These are phyloP conservation scores for Hypoxylon sp. DNA, from an alignment of 2,329 filamentous ascomycete species.

Conservation along the genomic window DNA sequence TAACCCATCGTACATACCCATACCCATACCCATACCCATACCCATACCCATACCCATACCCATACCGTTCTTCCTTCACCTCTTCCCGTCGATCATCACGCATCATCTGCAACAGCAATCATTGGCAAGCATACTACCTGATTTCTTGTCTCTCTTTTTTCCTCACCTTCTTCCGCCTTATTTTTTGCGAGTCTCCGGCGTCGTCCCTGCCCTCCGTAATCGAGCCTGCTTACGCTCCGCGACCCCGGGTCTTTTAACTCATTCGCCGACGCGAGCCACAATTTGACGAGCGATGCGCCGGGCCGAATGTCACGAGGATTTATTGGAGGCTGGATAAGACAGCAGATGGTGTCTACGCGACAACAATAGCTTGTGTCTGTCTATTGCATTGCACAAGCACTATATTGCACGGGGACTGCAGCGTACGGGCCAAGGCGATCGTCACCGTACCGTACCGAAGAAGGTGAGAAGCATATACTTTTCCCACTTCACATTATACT, in stretches of 20 bases:
- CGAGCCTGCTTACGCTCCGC: conserved; percentile 9
- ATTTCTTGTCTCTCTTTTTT: conserved; percentile 21
- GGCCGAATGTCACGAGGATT: conserved; percentile 47
- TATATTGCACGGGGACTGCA: conserved; percentile 16
- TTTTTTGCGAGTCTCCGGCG: neutral
- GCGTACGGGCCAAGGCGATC: conserved; percentile 30
- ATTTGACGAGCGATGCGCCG: conserved; percentile 50
- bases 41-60: too few relatives aligned
- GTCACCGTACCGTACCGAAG: conserved; percentile 32
- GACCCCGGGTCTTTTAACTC: conserved; percentile 14
- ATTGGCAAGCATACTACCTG: conserved; percentile 27
- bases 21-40: too few relatives aligned
- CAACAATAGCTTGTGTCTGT: conserved; percentile 41
- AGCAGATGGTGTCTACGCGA: conserved; percentile 45
- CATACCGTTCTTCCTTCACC: conserved; percentile 25
- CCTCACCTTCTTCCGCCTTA: conserved; percentile 3
- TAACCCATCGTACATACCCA: too few relatives aligned
- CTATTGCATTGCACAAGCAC: conserved; percentile 28
- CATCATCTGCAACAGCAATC: conserved; percentile 42
- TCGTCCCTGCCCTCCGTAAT: conserved; percentile 1
- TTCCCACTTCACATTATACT: neutral
- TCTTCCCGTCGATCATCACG: conserved; percentile 42
- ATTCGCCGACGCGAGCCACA: conserved; percentile 44
- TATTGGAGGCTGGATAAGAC: conserved; percentile 51
- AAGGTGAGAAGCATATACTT: conserved; percentile 20